These are phyloP conservation scores for Spiromastix sp. DNA, from an alignment of 2,329 filamentous ascomycete species.

Conservation along the genomic window DNA sequence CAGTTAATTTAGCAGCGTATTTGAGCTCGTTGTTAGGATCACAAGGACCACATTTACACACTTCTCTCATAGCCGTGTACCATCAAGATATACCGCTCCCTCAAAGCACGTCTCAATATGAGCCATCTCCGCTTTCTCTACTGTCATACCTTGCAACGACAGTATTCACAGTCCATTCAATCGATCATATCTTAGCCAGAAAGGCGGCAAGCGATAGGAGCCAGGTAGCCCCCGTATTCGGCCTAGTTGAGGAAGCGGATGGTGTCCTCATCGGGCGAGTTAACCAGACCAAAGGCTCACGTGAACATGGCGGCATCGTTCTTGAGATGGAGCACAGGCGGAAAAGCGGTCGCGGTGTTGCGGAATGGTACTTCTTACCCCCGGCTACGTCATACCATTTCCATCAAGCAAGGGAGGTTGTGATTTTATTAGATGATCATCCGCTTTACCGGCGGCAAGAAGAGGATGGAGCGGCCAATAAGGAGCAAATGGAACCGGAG, in stretches of 20 bases:
- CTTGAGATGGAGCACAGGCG: slow-evolving; percentile 78
- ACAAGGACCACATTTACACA: slow-evolving; percentile 17
- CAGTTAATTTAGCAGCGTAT: slow-evolving; percentile 54
- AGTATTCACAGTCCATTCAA: slow-evolving; percentile 61
- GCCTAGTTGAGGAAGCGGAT: slow-evolving; percentile 65
- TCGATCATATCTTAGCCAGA: slow-evolving; percentile 62
- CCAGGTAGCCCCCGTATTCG: slow-evolving; percentile 65
- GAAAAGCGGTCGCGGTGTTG: slow-evolving; percentile 67
- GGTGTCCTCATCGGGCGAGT: slow-evolving; percentile 62
- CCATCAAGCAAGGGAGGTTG: slow-evolving; percentile 40
- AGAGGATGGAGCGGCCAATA: slow-evolving; percentile 32
- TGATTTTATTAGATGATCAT: slow-evolving; percentile 65
- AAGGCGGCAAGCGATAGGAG: slow-evolving; percentile 70
- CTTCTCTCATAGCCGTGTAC: slow-evolving; percentile 61
- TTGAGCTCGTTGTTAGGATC: slow-evolving; percentile 61
- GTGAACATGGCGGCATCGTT: slow-evolving; percentile 53
- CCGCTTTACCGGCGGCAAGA: slow-evolving; percentile 50
- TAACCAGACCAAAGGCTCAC: slow-evolving; percentile 22
- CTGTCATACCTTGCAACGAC: slow-evolving; percentile 83
- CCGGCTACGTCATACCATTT: slow-evolving; percentile 33
- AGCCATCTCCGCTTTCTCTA: slow-evolving; percentile 59
- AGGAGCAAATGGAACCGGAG: slow-evolving; percentile 48
- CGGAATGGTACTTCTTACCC: slow-evolving; percentile 56
- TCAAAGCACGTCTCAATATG: slow-evolving; percentile 27
- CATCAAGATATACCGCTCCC: slow-evolving; percentile 66